Conservation (phyloP, 352 stramenopile genomes). For the Globisporangium spinosum region DNA sequence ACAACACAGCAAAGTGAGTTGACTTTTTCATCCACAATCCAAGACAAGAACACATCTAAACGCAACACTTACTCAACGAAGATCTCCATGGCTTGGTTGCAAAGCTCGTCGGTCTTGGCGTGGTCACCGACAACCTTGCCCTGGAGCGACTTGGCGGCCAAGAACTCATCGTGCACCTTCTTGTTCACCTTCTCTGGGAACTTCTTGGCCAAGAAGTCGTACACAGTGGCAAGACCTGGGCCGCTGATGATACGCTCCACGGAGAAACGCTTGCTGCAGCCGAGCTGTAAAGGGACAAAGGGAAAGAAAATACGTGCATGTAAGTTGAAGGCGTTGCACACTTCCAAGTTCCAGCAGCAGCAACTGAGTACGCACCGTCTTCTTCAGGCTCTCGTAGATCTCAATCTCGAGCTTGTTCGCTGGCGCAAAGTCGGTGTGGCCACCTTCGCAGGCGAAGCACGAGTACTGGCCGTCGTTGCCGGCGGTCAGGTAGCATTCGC, state of each 20-base stretch:
- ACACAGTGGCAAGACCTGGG: constrained; percentile 93
- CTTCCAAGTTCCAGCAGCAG: background rate
- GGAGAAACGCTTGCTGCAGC: constrained; percentile 86
- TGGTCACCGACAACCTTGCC: constrained; percentile 87
- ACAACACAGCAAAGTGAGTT: constrained; percentile 1
- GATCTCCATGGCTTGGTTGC: constrained; percentile 91
- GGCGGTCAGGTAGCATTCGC: constrained; percentile 95
- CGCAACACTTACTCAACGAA: constrained; percentile 82
- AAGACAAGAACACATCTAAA: background rate
- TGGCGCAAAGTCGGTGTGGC: constrained; percentile 94
- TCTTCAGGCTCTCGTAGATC: constrained; percentile 79
- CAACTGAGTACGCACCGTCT: constrained; percentile 24
- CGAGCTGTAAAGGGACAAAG: constrained; percentile 50
- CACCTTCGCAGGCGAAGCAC: constrained; percentile 92
- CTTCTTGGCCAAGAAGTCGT: constrained; percentile 94
- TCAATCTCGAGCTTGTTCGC: constrained; percentile 85
- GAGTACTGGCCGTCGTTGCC: constrained; percentile 85
- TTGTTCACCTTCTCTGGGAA: constrained; percentile 85
- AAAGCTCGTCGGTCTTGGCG: constrained; percentile 78
- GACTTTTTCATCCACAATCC: background rate
- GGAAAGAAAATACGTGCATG: background rate
- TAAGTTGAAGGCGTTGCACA: background rate
- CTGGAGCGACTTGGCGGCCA: constrained; percentile 57
- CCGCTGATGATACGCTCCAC: constrained; percentile 96
- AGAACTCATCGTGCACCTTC: constrained; percentile 69